Evolutionary conservation across 371 early-diverging fungal genomes (phyloP), one percentile per base, ranked within the genome.

Genomic region (Syncephalastrum sp.): DNA sequence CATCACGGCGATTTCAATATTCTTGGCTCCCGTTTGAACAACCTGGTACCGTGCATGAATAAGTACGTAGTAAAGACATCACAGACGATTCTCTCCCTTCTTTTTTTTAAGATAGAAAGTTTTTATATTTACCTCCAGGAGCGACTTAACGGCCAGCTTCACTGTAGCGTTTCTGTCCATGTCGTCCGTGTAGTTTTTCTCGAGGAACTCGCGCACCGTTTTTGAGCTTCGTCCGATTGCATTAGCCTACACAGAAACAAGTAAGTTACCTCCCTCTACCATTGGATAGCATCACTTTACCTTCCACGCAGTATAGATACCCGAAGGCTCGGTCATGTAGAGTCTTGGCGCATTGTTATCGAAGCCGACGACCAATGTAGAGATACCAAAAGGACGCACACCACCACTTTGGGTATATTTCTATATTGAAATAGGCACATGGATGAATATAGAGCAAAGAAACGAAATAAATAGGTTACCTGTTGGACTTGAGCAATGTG

Each of bases 381-480:
- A 94, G 55, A 99, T 94, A 65, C 99, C 99, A 77, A 99, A 98
- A 24, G 99, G 99, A 70, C 99, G 91, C 17, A 96, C 92, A 75
- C 98, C 98, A 69, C 97, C 97, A 74, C 93, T 91, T 77, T 99
- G 99, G 42, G 99, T 99, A 83, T 98, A 99, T 91, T 93, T 93
- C 93, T 97, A 63, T 42, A 17, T 33, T 12, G 44, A 17, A 41
- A 4, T 42, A n/a, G 38, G 8, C 7, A 10, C 12, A 33, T 0
- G 10, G 1, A 33, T 33, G 47, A 23, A 4, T 19, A 12, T 14
- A 12, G 33, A 1, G 17, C 15, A 51, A 33, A 21, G 8, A 14
- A 14, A 47, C n/a, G 12, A 16, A 33, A 33, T 5, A 25, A 29
- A 16, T 10, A 41, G 15, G 24, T 23, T 70, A 94, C 95, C 80